A percentile compares a stretch with the other conserved stretches of the same genome.
These are phyloP conservation scores for Prunus davidiana DNA, from an alignment of 306 rosid genomes.

Conservation along the genomic window DNA sequence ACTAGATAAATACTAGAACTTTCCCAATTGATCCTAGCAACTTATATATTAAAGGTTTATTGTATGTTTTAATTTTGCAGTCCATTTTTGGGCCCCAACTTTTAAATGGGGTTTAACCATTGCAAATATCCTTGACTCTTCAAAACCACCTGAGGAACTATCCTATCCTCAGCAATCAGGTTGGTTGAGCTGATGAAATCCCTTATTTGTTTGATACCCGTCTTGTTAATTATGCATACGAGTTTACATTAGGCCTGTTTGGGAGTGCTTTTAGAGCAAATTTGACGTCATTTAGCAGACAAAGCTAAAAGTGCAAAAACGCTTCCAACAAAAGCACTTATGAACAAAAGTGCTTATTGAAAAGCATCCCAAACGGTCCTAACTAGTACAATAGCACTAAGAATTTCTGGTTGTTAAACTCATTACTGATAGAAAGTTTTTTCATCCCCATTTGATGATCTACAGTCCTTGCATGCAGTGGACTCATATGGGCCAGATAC, in stretches of 20 bases:
- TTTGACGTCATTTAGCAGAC: too few species aligned
- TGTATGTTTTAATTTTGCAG: not conserved
- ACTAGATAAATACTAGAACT: too few species aligned
- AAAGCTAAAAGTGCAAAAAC: too few species aligned
- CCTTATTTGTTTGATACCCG: not conserved
- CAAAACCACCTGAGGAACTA: conserved; percentile 26
- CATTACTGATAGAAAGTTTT: not conserved
- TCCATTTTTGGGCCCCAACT: conserved; percentile 34
- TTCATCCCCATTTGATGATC: not conserved
- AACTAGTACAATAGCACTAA: too few species aligned
- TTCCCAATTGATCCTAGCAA: not conserved
- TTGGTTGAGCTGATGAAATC: not conserved
- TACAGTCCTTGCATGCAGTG: conserved; percentile 12
- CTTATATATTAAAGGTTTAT: not conserved
- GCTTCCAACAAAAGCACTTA: too few species aligned
- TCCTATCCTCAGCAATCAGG: conserved; percentile 32
- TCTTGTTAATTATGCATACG: not conserved
- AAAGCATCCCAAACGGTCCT: too few species aligned
- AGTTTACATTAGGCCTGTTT: not conserved
- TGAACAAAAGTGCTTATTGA: too few species aligned
- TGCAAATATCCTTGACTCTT: conserved; percentile 24
- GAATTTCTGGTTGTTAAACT: not conserved
- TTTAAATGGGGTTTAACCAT: conserved; percentile 28
- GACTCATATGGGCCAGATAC: conserved; percentile 27
- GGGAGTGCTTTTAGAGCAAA: too few species aligned